Conservation (phyloP, 495 filamentous ascomycete species). For the Aspergillus saccharolyticus region DNA sequence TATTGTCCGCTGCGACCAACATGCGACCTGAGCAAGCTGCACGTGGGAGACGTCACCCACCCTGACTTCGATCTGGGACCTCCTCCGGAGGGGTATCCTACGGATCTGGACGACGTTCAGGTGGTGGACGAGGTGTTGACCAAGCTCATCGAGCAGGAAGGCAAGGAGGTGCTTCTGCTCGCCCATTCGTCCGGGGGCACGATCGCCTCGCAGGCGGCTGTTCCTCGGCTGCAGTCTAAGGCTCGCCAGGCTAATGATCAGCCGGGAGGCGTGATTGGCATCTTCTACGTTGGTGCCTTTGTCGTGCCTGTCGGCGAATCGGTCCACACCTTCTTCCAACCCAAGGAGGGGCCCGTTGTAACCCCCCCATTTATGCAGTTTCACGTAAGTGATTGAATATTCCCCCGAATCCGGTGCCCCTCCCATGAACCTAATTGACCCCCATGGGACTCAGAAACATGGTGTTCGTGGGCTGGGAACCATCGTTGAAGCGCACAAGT, state of each 20-base stretch:
- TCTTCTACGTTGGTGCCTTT: conserved; percentile 30
- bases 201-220: conserved; percentile 28
- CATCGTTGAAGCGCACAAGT: conserved; percentile 16
- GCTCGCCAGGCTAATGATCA: conserved; percentile 17
- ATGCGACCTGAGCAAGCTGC: conserved; percentile 24
- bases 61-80: conserved; percentile 27
- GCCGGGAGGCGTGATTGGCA: conserved; percentile 29
- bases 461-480: conserved; percentile 23
- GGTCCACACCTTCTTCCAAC: conserved; percentile 26
- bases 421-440: background rate
- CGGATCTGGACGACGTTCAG: conserved; percentile 20
- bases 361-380: conserved; percentile 21
- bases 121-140: conserved; percentile 20
- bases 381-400: conserved; percentile 21
- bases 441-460: conserved; percentile 16
- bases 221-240: conserved; percentile 21
- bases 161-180: conserved; percentile 24
- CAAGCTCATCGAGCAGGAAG: conserved; percentile 17
- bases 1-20: conserved; percentile 35
- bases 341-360: conserved; percentile 19
- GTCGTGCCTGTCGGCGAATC: conserved; percentile 28
- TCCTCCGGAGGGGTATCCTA: conserved; percentile 26
- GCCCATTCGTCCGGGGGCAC: conserved; percentile 33
- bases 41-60: conserved; percentile 27
- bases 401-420: no score